A percentile compares a stretch with the other conserved stretches of the same genome.
Evolutionary conservation across 805 yeast genomes (phyloP).

Genomic region (Suhomyces faveliae): DNA sequence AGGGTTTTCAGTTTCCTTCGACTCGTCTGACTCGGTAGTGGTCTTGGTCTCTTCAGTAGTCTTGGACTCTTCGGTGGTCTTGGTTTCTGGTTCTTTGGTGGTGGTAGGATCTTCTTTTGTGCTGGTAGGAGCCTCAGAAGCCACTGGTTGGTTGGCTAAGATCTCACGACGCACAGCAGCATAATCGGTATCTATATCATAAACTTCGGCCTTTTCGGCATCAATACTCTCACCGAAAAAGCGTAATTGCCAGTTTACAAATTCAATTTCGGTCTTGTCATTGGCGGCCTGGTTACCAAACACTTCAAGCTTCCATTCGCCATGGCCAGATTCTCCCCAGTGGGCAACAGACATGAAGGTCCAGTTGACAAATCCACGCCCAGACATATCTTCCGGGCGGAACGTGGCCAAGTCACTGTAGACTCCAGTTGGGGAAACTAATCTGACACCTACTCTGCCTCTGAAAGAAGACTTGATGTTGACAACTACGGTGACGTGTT

Average conservation of each 20-base stretch:
- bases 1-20: constrained; percentile 2
- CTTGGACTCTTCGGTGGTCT: not conserved
- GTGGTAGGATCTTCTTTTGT: not conserved
- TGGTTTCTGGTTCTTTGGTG: not conserved
- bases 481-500: constrained; percentile 83
- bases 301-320: constrained; percentile 79
- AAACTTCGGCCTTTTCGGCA: constrained; percentile 57
- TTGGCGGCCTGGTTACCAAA: constrained; percentile 14
- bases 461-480: constrained; percentile 63
- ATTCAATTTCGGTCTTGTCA: constrained; percentile 31
- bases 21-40: not conserved
- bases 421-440: constrained; percentile 75
- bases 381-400: constrained; percentile 57
- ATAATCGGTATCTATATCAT: constrained; percentile 50
- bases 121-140: not conserved
- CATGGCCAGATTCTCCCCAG: constrained; percentile 85
- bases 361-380: constrained; percentile 73
- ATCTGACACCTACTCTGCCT: constrained; percentile 65
- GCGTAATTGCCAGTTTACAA: constrained; percentile 72
- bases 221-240: constrained; percentile 81
- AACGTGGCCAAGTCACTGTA: constrained; percentile 69
- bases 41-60: not conserved
- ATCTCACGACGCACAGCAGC: constrained; percentile 33
- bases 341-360: constrained; percentile 97
- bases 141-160: constrained; percentile 7